Conservation (phyloP, 305 asterid species). For the Fraxinus baroniana region DNA sequence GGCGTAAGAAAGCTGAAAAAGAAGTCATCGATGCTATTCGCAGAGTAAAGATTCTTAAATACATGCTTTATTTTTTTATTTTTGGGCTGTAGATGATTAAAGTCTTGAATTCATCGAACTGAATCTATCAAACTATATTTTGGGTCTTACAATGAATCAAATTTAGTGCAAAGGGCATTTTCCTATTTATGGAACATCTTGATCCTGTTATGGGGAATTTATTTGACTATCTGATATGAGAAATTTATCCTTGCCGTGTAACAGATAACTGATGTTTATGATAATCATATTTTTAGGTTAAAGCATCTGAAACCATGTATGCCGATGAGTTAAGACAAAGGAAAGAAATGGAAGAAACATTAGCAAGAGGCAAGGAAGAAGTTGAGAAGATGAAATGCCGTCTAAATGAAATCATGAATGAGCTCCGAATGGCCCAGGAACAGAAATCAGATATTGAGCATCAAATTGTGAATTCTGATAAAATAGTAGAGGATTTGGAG, state of each 20-base stretch:
- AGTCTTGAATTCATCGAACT: background rate
- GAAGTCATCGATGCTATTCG: constrained; percentile 63
- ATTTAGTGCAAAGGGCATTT: background rate
- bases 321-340: constrained; percentile 53
- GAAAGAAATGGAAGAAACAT: constrained; percentile 64
- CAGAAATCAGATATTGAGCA: constrained; percentile 51
- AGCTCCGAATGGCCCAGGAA: constrained; percentile 52
- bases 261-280: constrained; percentile 13
- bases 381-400: constrained; percentile 48
- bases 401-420: constrained; percentile 45
- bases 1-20: constrained; percentile 75
- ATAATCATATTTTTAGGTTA: constrained; percentile 47
- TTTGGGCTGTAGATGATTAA: background rate
- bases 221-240: background rate
- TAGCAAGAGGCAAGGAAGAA: constrained; percentile 55
- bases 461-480: constrained; percentile 56
- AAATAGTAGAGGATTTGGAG: constrained; percentile 62
- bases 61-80: background rate
- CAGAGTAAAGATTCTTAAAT: constrained; percentile 44
- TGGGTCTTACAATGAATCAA: background rate
- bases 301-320: constrained; percentile 51
- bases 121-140: background rate
- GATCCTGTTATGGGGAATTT: background rate
- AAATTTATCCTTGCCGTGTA: constrained; percentile 3
- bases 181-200: background rate